Evolutionary conservation across 306 rosid genomes (phyloP).

Genomic region (Alnus rubra): DNA sequence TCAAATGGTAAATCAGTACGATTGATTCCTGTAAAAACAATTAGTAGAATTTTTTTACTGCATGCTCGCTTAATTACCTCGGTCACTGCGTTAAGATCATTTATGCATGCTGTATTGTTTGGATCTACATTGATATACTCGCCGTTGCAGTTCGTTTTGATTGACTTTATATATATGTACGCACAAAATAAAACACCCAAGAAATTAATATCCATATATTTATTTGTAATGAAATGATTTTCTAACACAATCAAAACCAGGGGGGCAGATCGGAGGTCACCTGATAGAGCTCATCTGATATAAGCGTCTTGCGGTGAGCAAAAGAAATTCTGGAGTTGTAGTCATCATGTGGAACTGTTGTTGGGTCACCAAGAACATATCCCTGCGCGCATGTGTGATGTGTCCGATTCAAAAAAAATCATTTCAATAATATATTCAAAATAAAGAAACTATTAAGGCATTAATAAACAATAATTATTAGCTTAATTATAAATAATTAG

Average conservation of each 20-base stretch:
- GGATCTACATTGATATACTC: slow-evolving; percentile 34
- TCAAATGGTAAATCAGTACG: no score
- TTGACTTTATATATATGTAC: neutral
- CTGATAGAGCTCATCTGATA: slow-evolving; percentile 23
- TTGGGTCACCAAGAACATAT: slow-evolving; percentile 24
- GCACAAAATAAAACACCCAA: neutral
- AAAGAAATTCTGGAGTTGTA: neutral
- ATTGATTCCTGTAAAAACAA: no score
- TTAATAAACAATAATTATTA: neutral
- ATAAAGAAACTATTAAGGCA: neutral
- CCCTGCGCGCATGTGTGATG: slow-evolving; percentile 8
- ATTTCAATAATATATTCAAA: neutral
- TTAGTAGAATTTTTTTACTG: no score
- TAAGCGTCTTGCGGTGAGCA: slow-evolving; percentile 14
- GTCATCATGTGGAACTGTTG: neutral
- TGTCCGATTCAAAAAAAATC: neutral
- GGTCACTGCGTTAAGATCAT: slow-evolving; percentile 24
- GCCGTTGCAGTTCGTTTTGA: slow-evolving; percentile 33
- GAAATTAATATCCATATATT: neutral
- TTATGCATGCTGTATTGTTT: slow-evolving; percentile 32
- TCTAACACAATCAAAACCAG: no score
- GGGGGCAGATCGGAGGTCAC: neutral
- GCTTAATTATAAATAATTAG: no score
- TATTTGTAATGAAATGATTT: no score
- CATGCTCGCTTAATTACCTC: slow-evolving; percentile 25